Percentiles rank a stretch among this genome's conserved stretches.
Conservation (phyloP, 2,329 filamentous ascomycete genomes). For the Aspergillus sp. region DNA sequence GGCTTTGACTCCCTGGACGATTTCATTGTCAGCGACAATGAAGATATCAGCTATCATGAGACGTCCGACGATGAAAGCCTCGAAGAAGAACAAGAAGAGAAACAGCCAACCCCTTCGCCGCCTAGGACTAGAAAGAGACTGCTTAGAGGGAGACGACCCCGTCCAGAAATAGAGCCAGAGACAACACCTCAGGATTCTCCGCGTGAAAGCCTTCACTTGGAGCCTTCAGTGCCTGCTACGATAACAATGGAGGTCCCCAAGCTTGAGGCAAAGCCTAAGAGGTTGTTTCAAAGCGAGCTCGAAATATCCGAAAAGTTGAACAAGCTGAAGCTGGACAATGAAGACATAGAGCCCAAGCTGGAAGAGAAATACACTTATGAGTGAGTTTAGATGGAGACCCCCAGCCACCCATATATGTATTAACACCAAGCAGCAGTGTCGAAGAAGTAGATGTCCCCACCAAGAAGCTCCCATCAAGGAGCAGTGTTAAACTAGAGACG, state of each 20-base stretch:
- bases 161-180: conserved; percentile 18
- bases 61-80: conserved; percentile 34
- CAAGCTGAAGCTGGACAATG: conserved; percentile 23
- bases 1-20: conserved; percentile 42
- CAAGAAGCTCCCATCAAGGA: conserved; percentile 13
- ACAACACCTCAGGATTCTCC: conserved; percentile 15
- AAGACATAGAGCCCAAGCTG: conserved; percentile 23
- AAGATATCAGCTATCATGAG: conserved; percentile 39
- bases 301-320: conserved; percentile 27
- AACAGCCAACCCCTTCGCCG: conserved; percentile 15
- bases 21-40: conserved; percentile 45
- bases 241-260: conserved; percentile 19
- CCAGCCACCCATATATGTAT: conserved; percentile 19
- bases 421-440: conserved; percentile 8
- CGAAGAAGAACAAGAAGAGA: conserved; percentile 23
- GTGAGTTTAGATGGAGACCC: not conserved
- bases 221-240: conserved; percentile 24
- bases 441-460: conserved; percentile 9
- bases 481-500: conserved; percentile 31
- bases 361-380: conserved; percentile 15
- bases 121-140: conserved; percentile 34
- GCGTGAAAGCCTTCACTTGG: conserved; percentile 18
- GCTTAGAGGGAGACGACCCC: conserved; percentile 37
- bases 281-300: conserved; percentile 24
- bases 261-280: conserved; percentile 18